Evolutionary conservation across 1,284 basidiomycete species (phyloP).

Genomic region (Hortiboletus rubellus): DNA sequence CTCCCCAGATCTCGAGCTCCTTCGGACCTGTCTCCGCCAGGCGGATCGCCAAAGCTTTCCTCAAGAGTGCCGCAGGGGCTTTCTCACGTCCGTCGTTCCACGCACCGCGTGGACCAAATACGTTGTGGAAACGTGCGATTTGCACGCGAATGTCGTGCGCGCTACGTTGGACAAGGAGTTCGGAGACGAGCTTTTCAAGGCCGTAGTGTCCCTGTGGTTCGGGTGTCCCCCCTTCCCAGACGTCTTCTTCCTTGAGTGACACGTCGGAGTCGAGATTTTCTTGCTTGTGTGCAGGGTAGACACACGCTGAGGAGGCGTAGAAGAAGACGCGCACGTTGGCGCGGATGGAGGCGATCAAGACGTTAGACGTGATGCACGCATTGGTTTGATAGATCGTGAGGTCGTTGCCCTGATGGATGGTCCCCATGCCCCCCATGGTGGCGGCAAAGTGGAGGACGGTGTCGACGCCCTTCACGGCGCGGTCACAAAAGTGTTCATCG

Average conservation of each 20-base stretch:
- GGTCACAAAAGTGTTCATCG: conserved; percentile 42
- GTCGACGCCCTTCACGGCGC: conserved; percentile 40
- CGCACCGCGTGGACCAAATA: conserved; percentile 54
- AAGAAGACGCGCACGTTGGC: conserved; percentile 47
- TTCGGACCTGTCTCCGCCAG: conserved; percentile 3
- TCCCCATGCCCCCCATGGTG: conserved; percentile 63
- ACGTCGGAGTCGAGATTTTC: conserved; percentile 34
- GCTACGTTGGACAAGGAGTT: conserved; percentile 44
- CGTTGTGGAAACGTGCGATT: conserved; percentile 59
- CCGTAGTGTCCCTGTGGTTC: conserved; percentile 58
- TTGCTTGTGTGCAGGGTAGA: conserved; percentile 54
- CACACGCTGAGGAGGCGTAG: conserved; percentile 60
- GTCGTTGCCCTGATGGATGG: conserved; percentile 54
- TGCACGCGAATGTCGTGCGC: conserved; percentile 39
- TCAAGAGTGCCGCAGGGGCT: conserved; percentile 55
- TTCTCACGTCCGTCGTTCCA: conserved; percentile 59
- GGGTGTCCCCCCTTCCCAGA: conserved; percentile 40
- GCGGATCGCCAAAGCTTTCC: conserved; percentile 47
- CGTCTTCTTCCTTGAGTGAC: conserved; percentile 48
- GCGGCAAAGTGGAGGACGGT: conserved; percentile 58
- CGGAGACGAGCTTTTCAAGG: conserved; percentile 55
- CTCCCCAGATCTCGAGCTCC: conserved; percentile 57
- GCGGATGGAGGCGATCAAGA: conserved; percentile 42
- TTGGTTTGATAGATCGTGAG: conserved; percentile 51
- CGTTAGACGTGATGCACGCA: conserved; percentile 48